A percentile compares a stretch with the other conserved stretches of the same genome.
phyloP scores from a whole-genome alignment of 345 rosid genomes.

The Populus tremula region DNA sequence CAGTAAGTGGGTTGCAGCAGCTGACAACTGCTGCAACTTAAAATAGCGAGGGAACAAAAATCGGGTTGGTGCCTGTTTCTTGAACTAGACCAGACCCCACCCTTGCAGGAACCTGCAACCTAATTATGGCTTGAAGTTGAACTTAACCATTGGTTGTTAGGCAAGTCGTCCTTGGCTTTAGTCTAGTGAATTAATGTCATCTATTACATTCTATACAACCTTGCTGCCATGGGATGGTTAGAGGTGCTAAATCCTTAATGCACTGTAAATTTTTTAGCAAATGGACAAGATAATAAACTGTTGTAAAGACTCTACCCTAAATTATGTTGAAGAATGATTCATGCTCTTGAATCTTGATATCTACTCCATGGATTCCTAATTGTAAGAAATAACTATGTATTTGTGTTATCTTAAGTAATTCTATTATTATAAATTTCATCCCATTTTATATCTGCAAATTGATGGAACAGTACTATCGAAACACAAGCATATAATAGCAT shows the following conservation, averaged over 20 bases:
- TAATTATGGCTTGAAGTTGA: slow-evolving; percentile 27
- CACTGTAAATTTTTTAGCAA: neutral
- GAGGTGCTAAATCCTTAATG: slow-evolving; percentile 27
- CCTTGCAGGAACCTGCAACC: slow-evolving; percentile 32
- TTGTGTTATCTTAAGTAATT: neutral
- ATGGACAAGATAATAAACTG: slow-evolving; percentile 6
- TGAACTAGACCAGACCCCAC: slow-evolving; percentile 20
- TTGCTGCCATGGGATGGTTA: slow-evolving; percentile 11
- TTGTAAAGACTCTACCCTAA: slow-evolving; percentile 3
- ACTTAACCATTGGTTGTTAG: slow-evolving; percentile 44
- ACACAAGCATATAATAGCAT: neutral
- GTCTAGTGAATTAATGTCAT: slow-evolving; percentile 27
- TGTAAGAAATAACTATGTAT: neutral
- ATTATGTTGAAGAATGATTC: neutral
- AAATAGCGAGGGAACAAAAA: slow-evolving; percentile 34
- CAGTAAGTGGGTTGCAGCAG: slow-evolving; percentile 69
- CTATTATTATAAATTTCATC: neutral
- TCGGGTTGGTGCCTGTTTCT: slow-evolving; percentile 28
- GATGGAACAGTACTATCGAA: neutral
- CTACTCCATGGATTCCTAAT: slow-evolving; percentile 1
- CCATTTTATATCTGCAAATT: neutral
- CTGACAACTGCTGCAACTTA: slow-evolving; percentile 56
- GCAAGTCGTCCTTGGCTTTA: slow-evolving; percentile 98
- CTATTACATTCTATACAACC: slow-evolving; percentile 19
- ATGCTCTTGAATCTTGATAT: slow-evolving; percentile 1